phyloP scores from a whole-genome alignment of 495 filamentous ascomycete genomes.

The Annulohypoxylon bovei region DNA sequence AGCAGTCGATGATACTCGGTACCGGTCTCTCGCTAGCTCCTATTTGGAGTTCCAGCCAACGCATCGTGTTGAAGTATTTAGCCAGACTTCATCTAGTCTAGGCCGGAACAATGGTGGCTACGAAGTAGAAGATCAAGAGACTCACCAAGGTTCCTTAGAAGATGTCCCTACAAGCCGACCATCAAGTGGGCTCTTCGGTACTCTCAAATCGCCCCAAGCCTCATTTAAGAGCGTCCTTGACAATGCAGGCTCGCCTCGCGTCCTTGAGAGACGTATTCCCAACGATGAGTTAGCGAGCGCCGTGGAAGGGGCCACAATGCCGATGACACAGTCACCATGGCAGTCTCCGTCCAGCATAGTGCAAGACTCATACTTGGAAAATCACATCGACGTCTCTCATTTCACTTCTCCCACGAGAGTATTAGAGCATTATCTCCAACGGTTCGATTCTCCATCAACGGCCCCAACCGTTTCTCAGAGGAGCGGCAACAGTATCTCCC shows the following conservation, averaged over 20 bases:
- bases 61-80: conserved; percentile 8
- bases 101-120: background rate
- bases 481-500: background rate
- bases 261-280: conserved; percentile 26
- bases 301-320: conserved; percentile 12
- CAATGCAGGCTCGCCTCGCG: conserved; percentile 54
- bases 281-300: conserved; percentile 6
- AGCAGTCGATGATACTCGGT: conserved; percentile 67
- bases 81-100: conserved; percentile 7
- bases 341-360: conserved; percentile 52
- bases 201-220: conserved; percentile 42
- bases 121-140: background rate
- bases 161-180: background rate
- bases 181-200: conserved; percentile 16
- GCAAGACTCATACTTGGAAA: conserved; percentile 53
- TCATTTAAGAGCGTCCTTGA: conserved; percentile 59
- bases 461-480: conserved; percentile 25
- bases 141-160: conserved; percentile 12
- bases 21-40: conserved; percentile 68
- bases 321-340: conserved; percentile 46
- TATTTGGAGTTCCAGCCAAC: conserved; percentile 67
- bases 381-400: conserved; percentile 35
- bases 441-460: conserved; percentile 40
- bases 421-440: conserved; percentile 53
- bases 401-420: conserved; percentile 55